phyloP scores from a whole-genome alignment of 1,139 yeast genomes.

The Yamadazyma dushanensis region DNA sequence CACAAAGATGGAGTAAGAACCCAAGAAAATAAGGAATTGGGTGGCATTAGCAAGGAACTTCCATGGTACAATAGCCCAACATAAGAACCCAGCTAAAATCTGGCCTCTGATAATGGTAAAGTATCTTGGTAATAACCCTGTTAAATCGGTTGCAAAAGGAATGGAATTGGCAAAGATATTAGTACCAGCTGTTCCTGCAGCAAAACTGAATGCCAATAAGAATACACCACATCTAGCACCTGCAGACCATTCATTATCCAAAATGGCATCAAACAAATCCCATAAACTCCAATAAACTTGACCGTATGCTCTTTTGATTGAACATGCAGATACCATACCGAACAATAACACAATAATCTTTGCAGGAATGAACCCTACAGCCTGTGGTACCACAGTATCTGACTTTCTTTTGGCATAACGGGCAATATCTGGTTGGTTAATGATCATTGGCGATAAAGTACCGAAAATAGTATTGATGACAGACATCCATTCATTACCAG shows the following conservation, averaged over 20 bases:
- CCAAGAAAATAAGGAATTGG: slow-evolving; percentile 15
- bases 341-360: slow-evolving; percentile 14
- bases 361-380: slow-evolving; percentile 17
- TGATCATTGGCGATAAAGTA: slow-evolving; percentile 19
- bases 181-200: slow-evolving; percentile 18
- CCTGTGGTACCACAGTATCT: slow-evolving; percentile 17
- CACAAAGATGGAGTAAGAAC: slow-evolving; percentile 18
- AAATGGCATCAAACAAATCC: slow-evolving; percentile 16
- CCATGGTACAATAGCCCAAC: slow-evolving; percentile 20
- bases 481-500: slow-evolving; percentile 17
- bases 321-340: slow-evolving; percentile 15
- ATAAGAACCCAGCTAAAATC: slow-evolving; percentile 14
- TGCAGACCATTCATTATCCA: slow-evolving; percentile 17
- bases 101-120: slow-evolving; percentile 18
- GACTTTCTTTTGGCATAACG: slow-evolving; percentile 16
- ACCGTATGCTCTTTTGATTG: slow-evolving; percentile 17
- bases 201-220: slow-evolving; percentile 14
- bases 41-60: slow-evolving; percentile 17
- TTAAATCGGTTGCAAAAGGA: slow-evolving; percentile 18
- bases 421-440: slow-evolving; percentile 18
- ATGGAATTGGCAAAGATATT: slow-evolving; percentile 19
- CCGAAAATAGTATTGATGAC: slow-evolving; percentile 16
- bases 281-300: slow-evolving; percentile 18
- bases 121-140: slow-evolving; percentile 17
- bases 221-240: slow-evolving; percentile 17